phyloP scores from a whole-genome alignment of 768 basidiomycete genomes.

The Trichaptum fuscoviolaceum region DNA sequence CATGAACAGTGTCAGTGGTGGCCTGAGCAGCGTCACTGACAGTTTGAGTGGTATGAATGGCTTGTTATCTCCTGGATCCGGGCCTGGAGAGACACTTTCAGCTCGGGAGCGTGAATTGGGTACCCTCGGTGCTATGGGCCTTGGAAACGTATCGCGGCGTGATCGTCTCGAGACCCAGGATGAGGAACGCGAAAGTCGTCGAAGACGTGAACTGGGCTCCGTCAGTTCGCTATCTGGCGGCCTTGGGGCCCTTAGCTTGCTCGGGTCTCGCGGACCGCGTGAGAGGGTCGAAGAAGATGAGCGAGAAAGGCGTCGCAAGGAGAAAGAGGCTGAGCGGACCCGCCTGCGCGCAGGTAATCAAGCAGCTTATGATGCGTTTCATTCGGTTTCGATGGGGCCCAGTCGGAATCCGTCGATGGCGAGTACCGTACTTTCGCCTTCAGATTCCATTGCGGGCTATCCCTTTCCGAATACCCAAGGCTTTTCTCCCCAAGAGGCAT shows the following conservation, averaged over 20 bases:
- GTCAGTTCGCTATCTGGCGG: not conserved
- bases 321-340: constrained; percentile 41
- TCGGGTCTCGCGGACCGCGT: constrained; percentile 42
- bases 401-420: constrained; percentile 1
- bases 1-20: constrained; percentile 11
- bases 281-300: constrained; percentile 62
- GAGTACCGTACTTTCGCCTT: not conserved
- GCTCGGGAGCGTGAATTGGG: constrained; percentile 44
- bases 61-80: constrained; percentile 10
- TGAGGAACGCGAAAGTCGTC: constrained; percentile 34
- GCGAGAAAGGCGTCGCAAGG: constrained; percentile 46
- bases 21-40: constrained; percentile 17
- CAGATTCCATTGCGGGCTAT: not conserved
- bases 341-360: constrained; percentile 35
- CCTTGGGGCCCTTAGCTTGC: not conserved
- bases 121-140: constrained; percentile 43
- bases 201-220: not conserved
- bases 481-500: not conserved
- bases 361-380: constrained; percentile 73
- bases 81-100: constrained; percentile 27
- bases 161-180: constrained; percentile 32
- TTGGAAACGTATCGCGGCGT: constrained; percentile 27
- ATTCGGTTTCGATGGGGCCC: constrained; percentile 44
- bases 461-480: constrained; percentile 1
- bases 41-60: constrained; percentile 25